Evolutionary conservation across 345 rosid species (phyloP), one percentile per base, ranked within the genome.

Genomic region (Balakata baccata): DNA sequence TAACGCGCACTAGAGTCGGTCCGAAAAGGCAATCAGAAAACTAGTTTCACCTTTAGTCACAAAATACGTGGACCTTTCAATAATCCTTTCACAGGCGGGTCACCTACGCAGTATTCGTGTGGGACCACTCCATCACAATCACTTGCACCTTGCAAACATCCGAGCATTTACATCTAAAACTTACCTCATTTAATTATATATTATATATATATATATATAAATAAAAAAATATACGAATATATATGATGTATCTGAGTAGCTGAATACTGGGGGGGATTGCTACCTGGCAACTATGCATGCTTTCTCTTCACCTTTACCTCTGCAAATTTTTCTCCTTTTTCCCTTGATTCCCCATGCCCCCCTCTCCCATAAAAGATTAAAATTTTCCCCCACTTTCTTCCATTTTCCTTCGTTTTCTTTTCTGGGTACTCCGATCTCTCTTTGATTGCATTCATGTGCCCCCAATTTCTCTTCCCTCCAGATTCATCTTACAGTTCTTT

Each of bases 271-370:
- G 60, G 25, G 49, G 11, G 75, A 64, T 74, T 64, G 75, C 64
- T 51, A 74, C 77, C 76, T 75, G 85, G 79, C 84, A 76, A 69
- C 81, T 71, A 22, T 82, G 78, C 85, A 58, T 63, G 76, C 80
- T 75, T 67, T 57, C 52, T 29, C 34, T 29, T 29, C 34, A 29
- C 34, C 2, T 29, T 29, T 29, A 29, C 34, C 34, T 58, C 70
- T 47, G 51, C 39, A 61, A 7, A 47, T 37, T 50, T 46, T 76
- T 22, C 62, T 64, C 17, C 29, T 34, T 38, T 38, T 6, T 29
- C 29, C 25, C 37, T 11, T 58, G 37, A 58, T 6, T 43, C 47
- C 10, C 47, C 7, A 43, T 43, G 1, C 6, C 47, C 47, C 47
- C 5, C 47, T 43, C 9, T 43, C 47, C 47, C 1, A 43, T 4